These are phyloP conservation scores for Ascochyta viciae-villosae DNA, from an alignment of 2,329 filamentous ascomycete genomes.

Conservation along the genomic window DNA sequence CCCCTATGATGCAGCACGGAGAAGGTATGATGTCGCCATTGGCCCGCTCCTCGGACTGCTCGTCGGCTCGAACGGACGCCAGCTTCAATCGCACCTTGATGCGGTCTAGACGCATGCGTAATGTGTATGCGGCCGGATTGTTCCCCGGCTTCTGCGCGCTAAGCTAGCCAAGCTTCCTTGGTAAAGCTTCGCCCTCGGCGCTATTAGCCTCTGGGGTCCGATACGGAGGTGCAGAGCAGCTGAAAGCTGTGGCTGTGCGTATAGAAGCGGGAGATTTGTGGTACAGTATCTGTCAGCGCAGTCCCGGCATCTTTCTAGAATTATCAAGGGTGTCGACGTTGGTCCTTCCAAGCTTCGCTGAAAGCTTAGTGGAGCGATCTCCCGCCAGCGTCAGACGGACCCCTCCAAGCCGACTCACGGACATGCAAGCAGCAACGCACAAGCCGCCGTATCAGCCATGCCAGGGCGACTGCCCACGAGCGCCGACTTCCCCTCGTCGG, in stretches of 20 bases:
- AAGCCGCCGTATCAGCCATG: constrained; percentile 36
- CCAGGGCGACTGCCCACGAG: constrained; percentile 53
- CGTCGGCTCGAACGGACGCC: constrained; percentile 3
- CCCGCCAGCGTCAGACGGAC: constrained; percentile 19
- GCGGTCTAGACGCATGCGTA: constrained; percentile 37
- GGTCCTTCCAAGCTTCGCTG: neutral
- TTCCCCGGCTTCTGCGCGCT: neutral
- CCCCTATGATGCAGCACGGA: constrained; percentile 25
- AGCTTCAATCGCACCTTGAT: constrained; percentile 22
- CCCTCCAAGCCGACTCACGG: constrained; percentile 3
- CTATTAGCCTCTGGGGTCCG: neutral
- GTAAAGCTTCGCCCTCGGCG: constrained; percentile 35
- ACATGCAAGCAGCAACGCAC: constrained; percentile 23
- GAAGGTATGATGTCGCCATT: constrained; percentile 18
- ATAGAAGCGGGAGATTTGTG: neutral
- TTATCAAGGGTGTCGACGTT: neutral
- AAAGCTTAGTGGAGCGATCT: constrained; percentile 30
- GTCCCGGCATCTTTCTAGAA: neutral
- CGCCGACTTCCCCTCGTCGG: constrained; percentile 52
- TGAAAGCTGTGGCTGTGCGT: constrained; percentile 8
- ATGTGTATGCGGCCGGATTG: constrained; percentile 13
- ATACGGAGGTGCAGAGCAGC: neutral
- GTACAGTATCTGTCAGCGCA: neutral
- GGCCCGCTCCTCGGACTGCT: constrained; percentile 12
- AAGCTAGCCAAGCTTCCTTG: constrained; percentile 35